These are phyloP conservation scores for Diaporthe humulicola DNA, from an alignment of 2,329 filamentous ascomycete genomes.

Conservation along the genomic window DNA sequence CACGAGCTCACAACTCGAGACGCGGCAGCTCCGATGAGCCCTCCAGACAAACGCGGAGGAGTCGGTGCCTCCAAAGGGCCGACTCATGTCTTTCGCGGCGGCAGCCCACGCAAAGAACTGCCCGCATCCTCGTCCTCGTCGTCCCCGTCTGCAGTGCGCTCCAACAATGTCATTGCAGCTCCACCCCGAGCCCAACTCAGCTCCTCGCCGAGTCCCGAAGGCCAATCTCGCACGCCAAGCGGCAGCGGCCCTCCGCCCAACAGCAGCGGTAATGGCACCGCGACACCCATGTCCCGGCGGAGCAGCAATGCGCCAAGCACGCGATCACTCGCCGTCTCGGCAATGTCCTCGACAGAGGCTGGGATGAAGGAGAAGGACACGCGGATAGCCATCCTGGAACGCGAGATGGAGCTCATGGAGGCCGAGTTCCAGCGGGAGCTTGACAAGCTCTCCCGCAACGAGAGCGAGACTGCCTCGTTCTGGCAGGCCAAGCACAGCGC, in stretches of 20 bases:
- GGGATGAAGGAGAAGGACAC: slow-evolving; percentile 60
- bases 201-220: slow-evolving; percentile 36
- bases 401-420: slow-evolving; percentile 66
- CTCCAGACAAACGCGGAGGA: slow-evolving; percentile 39
- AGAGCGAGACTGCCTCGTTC: slow-evolving; percentile 68
- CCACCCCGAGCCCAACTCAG: slow-evolving; percentile 33
- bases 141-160: slow-evolving; percentile 18
- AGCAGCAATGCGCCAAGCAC: slow-evolving; percentile 34
- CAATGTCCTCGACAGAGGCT: slow-evolving; percentile 46
- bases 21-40: slow-evolving; percentile 26
- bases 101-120: slow-evolving; percentile 29
- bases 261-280: not conserved
- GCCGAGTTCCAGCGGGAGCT: slow-evolving; percentile 66
- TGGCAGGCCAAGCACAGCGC: slow-evolving; percentile 70
- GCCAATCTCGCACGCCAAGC: slow-evolving; percentile 26
- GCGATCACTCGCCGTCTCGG: slow-evolving; percentile 18
- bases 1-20: not conserved
- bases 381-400: slow-evolving; percentile 65
- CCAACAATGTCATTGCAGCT: slow-evolving; percentile 25
- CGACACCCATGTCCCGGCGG: slow-evolving; percentile 3
- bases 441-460: slow-evolving; percentile 64
- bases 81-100: slow-evolving; percentile 33
- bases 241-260: not conserved
- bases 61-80: slow-evolving; percentile 21
- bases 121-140: slow-evolving; percentile 7